A percentile compares a stretch with the other conserved stretches of the same genome.
These are phyloP conservation scores for Citrus glauca DNA, from an alignment of 345 rosid genomes.

Conservation along the genomic window DNA sequence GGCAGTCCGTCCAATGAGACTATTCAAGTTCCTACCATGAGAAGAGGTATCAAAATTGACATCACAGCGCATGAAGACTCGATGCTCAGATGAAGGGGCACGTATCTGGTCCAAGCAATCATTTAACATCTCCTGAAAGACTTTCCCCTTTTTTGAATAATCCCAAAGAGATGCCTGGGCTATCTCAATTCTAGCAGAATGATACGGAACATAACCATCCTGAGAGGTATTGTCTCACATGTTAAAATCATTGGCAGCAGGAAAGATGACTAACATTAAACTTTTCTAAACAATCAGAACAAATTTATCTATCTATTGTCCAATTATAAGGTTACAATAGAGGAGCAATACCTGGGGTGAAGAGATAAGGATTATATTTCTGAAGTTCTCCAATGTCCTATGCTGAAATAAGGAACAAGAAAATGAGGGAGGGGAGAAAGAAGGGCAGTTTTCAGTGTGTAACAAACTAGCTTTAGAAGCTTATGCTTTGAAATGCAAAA, in stretches of 20 bases:
- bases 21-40: slow-evolving; percentile 77
- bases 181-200: slow-evolving; percentile 87
- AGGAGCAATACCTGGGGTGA: slow-evolving; percentile 78
- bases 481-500: background rate
- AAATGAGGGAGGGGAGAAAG: background rate
- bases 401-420: slow-evolving; percentile 46
- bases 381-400: slow-evolving; percentile 79
- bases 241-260: background rate
- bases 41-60: slow-evolving; percentile 76
- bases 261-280: background rate
- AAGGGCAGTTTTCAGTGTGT: background rate
- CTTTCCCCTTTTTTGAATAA: slow-evolving; percentile 68
- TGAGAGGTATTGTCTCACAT: slow-evolving; percentile 21
- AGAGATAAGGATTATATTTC: slow-evolving; percentile 64
- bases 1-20: slow-evolving; percentile 89
- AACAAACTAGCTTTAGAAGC: background rate
- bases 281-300: background rate
- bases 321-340: background rate
- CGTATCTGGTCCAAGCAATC: slow-evolving; percentile 93
- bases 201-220: slow-evolving; percentile 99
- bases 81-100: slow-evolving; percentile 55
- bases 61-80: slow-evolving; percentile 89
- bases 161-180: slow-evolving; percentile 76
- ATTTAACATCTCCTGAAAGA: slow-evolving; percentile 87
- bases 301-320: background rate